These are phyloP conservation scores for Candida easanensis DNA, from an alignment of 805 yeast genomes.

Conservation along the genomic window DNA sequence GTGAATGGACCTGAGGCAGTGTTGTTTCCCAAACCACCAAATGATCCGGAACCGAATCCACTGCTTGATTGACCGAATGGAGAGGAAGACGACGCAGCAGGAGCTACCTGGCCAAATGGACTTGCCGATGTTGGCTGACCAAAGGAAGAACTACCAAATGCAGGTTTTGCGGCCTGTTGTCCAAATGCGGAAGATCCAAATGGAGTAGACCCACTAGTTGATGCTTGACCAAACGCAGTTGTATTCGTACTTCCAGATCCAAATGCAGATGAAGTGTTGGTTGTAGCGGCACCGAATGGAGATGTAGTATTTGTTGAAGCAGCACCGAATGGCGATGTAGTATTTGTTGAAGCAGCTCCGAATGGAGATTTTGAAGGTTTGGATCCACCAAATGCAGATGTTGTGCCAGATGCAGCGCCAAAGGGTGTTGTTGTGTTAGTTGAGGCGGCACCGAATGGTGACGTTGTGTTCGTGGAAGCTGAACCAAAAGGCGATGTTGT, in stretches of 20 bases:
- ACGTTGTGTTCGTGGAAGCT: slow-evolving; percentile 8
- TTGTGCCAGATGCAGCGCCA: not conserved
- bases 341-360: not conserved
- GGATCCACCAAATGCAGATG: slow-evolving; percentile 3
- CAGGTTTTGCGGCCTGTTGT: too few species aligned
- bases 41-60: slow-evolving; percentile 15
- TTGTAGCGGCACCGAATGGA: slow-evolving; percentile 5
- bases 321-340: slow-evolving; percentile 9
- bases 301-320: not conserved
- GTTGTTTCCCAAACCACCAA: slow-evolving; percentile 3
- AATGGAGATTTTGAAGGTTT: slow-evolving; percentile 2
- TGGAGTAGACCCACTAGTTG: not conserved
- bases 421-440: slow-evolving; percentile 3
- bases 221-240: slow-evolving; percentile 4
- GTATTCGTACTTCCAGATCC: too few species aligned
- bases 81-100: not conserved
- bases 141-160: slow-evolving; percentile 20
- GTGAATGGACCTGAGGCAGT: slow-evolving; percentile 12
- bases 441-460: slow-evolving; percentile 22
- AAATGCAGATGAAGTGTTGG: slow-evolving; percentile 1
- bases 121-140: slow-evolving; percentile 12
- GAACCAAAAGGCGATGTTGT: not conserved
- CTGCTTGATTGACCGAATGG: slow-evolving; percentile 8
- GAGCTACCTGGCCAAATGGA: slow-evolving; percentile 2
- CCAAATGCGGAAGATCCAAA: slow-evolving; percentile 1